Conservation (phyloP, 2,329 filamentous ascomycete genomes). For the Fusarium mundagurra region DNA sequence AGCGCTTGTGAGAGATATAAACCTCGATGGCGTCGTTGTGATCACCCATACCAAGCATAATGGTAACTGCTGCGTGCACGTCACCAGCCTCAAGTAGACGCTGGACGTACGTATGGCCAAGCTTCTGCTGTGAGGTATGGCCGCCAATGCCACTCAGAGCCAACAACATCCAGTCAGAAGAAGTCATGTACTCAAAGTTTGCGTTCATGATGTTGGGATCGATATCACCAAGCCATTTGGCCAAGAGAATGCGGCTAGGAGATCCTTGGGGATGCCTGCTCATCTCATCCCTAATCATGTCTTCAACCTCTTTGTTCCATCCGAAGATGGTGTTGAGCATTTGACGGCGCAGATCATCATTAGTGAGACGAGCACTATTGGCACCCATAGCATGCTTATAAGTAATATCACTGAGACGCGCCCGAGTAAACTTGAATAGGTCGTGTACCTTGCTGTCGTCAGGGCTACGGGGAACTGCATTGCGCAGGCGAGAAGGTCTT, state of each 20-base stretch:
- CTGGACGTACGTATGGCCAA: conserved; percentile 90
- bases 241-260: conserved; percentile 80
- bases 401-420: conserved; percentile 82
- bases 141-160: conserved; percentile 89
- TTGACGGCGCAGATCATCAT: conserved; percentile 84
- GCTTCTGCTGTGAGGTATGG: conserved; percentile 81
- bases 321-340: conserved; percentile 97
- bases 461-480: conserved; percentile 83
- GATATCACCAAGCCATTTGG: conserved; percentile 92
- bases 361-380: conserved; percentile 70
- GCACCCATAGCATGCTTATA: conserved; percentile 74
- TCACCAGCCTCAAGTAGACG: conserved; percentile 89
- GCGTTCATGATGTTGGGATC: conserved; percentile 83
- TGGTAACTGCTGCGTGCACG: conserved; percentile 89
- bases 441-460: conserved; percentile 77
- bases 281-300: conserved; percentile 86
- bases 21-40: conserved; percentile 95
- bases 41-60: conserved; percentile 92
- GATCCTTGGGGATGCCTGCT: conserved; percentile 77
- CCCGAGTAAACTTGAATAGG: conserved; percentile 86
- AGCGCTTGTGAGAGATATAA: conserved; percentile 90
- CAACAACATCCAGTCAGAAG: conserved; percentile 96
- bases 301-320: conserved; percentile 86
- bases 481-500: conserved; percentile 75
- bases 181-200: conserved; percentile 86